phyloP scores from a whole-genome alignment of 139 green algal genomes.

The Pedinophyceae sp. region DNA sequence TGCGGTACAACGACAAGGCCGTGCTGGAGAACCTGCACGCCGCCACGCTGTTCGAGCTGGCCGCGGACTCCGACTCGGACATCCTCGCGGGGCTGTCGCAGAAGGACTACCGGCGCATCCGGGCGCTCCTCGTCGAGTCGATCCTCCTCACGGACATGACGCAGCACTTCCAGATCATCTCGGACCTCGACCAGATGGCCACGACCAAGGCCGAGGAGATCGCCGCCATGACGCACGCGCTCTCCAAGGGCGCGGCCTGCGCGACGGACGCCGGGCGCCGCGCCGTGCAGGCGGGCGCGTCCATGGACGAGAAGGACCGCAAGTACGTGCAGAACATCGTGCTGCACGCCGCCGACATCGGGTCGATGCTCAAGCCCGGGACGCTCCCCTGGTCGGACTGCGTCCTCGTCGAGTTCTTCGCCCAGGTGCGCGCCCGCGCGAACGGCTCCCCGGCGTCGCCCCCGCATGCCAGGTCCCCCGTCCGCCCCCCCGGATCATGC shows the following conservation, averaged over 20 bases:
- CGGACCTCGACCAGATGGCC: not conserved
- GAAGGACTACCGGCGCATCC: not conserved
- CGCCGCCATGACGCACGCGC: not conserved
- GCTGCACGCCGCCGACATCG: constrained; percentile 4
- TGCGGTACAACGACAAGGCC: constrained; percentile 11
- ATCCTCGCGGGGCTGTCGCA: not conserved
- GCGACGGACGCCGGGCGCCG: too few species aligned
- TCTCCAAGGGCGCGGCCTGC: not conserved
- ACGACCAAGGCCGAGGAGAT: too few species aligned
- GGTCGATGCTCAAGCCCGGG: not conserved
- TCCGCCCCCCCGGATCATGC: too few species aligned
- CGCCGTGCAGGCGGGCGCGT: not conserved
- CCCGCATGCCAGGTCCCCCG: too few species aligned
- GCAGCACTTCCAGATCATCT: constrained; percentile 6
- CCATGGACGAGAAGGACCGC: not conserved
- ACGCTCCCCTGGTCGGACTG: not conserved
- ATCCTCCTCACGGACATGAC: constrained; percentile 9
- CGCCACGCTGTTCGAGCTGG: not conserved
- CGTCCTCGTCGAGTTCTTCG: not conserved
- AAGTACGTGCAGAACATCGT: constrained; percentile 1
- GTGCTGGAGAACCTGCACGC: constrained; percentile 15
- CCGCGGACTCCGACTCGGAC: not conserved
- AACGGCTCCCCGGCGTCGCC: not conserved
- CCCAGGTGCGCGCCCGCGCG: not conserved
- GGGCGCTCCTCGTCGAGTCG: not conserved